A percentile compares a stretch with the other conserved stretches of the same genome.
Conservation (phyloP, 2,329 filamentous ascomycete species). For the Aspergillus latus region DNA sequence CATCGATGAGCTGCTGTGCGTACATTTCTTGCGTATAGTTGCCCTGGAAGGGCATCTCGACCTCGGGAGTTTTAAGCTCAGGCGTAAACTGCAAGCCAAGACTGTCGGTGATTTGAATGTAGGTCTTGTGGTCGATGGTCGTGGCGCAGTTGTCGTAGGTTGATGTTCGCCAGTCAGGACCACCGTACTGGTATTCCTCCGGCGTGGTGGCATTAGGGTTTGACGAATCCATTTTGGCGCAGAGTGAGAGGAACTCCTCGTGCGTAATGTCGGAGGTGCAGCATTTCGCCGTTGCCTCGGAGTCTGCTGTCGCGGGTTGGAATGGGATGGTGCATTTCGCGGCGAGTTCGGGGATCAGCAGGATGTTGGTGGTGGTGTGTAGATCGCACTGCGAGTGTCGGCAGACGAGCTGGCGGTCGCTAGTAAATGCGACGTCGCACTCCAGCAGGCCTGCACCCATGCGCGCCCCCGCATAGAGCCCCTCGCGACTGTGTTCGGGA, state of each 20-base stretch:
- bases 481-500: slow-evolving; percentile 21
- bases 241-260: slow-evolving; percentile 23
- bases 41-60: slow-evolving; percentile 20
- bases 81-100: slow-evolving; percentile 23
- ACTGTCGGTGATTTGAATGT: slow-evolving; percentile 18
- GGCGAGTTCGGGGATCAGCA: slow-evolving; percentile 20
- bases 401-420: slow-evolving; percentile 21
- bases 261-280: slow-evolving; percentile 23
- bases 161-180: slow-evolving; percentile 19
- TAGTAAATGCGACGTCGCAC: slow-evolving; percentile 23
- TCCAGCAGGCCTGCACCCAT: slow-evolving; percentile 23
- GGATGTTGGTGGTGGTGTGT: slow-evolving; percentile 24
- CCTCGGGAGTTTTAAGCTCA: slow-evolving; percentile 21
- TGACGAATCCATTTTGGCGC: slow-evolving; percentile 24
- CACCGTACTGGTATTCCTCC: slow-evolving; percentile 23
- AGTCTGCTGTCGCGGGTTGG: slow-evolving; percentile 14
- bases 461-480: slow-evolving; percentile 20
- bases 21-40: slow-evolving; percentile 22
- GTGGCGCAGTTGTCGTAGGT: slow-evolving; percentile 21
- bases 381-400: slow-evolving; percentile 25
- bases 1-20: slow-evolving; percentile 23
- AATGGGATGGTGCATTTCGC: slow-evolving; percentile 22
- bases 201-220: slow-evolving; percentile 19
- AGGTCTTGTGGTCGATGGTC: slow-evolving; percentile 21
- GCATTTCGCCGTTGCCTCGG: slow-evolving; percentile 17